phyloP scores from a whole-genome alignment of 1,284 basidiomycete genomes.

The Trichosporon coremiiforme region DNA sequence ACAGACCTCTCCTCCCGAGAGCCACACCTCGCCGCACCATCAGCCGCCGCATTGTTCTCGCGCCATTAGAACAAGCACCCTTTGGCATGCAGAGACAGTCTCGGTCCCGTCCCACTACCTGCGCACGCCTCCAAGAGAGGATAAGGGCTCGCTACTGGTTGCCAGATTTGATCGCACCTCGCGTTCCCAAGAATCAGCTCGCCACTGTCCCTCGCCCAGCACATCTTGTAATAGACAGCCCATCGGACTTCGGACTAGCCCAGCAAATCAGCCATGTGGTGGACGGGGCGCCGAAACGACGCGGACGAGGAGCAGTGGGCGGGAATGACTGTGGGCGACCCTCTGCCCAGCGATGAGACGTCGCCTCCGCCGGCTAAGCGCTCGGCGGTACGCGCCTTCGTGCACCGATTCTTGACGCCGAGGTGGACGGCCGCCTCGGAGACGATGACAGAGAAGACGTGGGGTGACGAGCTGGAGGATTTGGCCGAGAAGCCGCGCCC shows the following conservation, averaged over 20 bases:
- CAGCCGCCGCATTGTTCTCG: neutral
- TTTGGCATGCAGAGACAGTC: no score
- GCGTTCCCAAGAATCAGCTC: neutral
- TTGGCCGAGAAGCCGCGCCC: neutral
- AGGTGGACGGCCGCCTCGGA: neutral
- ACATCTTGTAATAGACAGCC: no score
- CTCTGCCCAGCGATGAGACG: neutral
- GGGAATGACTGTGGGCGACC: neutral
- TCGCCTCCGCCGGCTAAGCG: neutral
- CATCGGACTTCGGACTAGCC: no score
- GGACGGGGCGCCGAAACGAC: neutral
- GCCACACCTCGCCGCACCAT: no score
- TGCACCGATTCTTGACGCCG: neutral
- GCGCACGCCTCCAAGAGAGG: neutral
- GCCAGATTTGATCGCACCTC: neutral
- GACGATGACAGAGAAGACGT: slow-evolving; percentile 1
- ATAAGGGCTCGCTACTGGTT: neutral
- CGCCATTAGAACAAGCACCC: neutral
- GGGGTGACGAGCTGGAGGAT: neutral
- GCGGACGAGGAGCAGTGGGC: neutral
- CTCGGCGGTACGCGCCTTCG: neutral
- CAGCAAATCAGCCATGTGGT: neutral
- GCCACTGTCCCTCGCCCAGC: no score
- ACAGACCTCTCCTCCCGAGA: neutral
- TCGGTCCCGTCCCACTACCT: neutral